Evolutionary conservation across 352 stramenopile species (phyloP).

Genomic region (Pythium coloratum): DNA sequence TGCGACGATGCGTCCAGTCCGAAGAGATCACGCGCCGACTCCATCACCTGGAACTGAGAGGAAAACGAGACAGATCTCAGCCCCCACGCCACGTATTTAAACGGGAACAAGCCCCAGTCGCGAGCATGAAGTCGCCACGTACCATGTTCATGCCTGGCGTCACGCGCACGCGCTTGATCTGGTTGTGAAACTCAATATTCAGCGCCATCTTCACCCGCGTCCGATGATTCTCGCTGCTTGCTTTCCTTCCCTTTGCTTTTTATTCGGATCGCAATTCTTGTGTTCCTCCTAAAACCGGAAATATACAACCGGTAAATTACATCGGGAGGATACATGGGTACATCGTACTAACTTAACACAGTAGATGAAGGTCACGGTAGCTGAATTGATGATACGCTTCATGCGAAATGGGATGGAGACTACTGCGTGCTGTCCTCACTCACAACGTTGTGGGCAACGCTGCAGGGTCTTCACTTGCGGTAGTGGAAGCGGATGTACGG

Average conservation of each 20-base stretch:
- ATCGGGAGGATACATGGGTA: background rate
- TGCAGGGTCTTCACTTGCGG: constrained; percentile 30
- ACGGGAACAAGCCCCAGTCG: background rate
- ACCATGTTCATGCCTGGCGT: constrained; percentile 80
- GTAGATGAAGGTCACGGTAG: background rate
- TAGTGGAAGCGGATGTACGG: constrained; percentile 93
- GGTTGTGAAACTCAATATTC: constrained; percentile 69
- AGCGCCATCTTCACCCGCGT: constrained; percentile 53
- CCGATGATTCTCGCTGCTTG: constrained; percentile 4
- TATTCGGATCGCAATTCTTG: background rate
- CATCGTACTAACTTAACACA: background rate
- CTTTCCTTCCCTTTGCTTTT: background rate
- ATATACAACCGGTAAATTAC: background rate
- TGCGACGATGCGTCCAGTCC: constrained; percentile 38
- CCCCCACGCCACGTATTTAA: background rate
- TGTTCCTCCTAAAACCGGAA: background rate
- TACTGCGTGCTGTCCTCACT: background rate
- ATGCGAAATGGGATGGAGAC: background rate
- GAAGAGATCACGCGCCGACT: constrained; percentile 59
- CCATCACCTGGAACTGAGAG: constrained; percentile 74
- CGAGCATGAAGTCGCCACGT: background rate
- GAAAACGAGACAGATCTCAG: background rate
- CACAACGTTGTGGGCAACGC: background rate
- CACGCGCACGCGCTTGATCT: constrained; percentile 75
- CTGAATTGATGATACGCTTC: background rate